Conservation (phyloP, 257 asterid genomes). For the Apocynum venetum region DNA sequence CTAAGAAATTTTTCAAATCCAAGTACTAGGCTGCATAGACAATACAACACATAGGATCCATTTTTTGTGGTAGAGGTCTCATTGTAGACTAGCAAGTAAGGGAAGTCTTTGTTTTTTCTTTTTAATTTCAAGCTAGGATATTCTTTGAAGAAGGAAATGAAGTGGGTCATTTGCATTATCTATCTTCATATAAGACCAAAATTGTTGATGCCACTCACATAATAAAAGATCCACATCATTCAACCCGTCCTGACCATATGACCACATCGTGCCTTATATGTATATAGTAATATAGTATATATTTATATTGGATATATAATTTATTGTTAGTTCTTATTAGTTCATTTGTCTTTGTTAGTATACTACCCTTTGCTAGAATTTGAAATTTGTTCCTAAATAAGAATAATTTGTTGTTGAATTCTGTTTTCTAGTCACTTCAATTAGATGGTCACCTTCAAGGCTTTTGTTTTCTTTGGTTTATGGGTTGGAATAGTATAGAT, state of each 20-base stretch:
- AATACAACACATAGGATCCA: no score
- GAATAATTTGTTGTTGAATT: neutral
- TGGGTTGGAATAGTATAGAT: neutral
- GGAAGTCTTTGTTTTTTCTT: no score
- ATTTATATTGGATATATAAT: neutral
- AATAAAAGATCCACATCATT: slow-evolving; percentile 79
- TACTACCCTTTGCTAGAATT: neutral
- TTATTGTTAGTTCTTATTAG: neutral
- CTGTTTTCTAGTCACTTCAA: neutral
- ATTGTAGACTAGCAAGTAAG: no score
- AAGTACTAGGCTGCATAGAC: no score
- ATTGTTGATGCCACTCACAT: slow-evolving; percentile 70
- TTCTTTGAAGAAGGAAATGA: slow-evolving; percentile 45
- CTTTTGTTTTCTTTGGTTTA: neutral
- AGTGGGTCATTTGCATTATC: slow-evolving; percentile 32
- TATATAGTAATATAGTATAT: neutral
- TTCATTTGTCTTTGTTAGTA: neutral
- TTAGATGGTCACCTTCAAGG: neutral
- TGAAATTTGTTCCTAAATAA: neutral
- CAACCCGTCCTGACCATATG: slow-evolving; percentile 84
- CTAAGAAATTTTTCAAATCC: no score
- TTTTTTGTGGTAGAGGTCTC: no score
- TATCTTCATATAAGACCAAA: slow-evolving; percentile 46
- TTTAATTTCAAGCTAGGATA: slow-evolving; percentile 26
- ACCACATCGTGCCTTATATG: slow-evolving; percentile 42